Conservation (phyloP, 129 eudicot genomes). For the Gnaphalium uliginosum region DNA sequence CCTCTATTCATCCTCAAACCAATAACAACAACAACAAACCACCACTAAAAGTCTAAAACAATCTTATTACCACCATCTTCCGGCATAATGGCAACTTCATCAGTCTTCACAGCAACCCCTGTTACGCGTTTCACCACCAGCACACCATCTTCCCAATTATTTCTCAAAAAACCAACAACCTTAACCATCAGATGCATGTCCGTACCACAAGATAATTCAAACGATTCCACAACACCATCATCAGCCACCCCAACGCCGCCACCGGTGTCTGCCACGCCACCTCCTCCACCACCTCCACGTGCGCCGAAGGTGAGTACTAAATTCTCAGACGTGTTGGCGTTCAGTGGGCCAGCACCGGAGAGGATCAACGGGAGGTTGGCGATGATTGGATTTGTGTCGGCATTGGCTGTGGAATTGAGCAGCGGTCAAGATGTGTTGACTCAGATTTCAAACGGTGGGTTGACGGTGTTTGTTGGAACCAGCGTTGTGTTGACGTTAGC, state of each 20-base stretch:
- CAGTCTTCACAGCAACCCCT: slow-evolving; percentile 33
- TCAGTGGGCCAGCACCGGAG: slow-evolving; percentile 92
- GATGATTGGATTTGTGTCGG: slow-evolving; percentile 81
- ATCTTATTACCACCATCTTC: neutral
- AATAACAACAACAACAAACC: neutral
- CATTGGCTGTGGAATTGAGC: slow-evolving; percentile 62
- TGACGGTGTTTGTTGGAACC: slow-evolving; percentile 59
- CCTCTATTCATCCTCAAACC: neutral
- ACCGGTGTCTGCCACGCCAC: slow-evolving; percentile 15
- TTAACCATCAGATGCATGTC: slow-evolving; percentile 25
- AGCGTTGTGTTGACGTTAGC: slow-evolving; percentile 58
- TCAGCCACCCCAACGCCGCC: neutral
- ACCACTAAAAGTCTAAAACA: neutral
- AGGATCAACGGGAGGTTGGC: slow-evolving; percentile 86
- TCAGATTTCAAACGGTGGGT: slow-evolving; percentile 73
- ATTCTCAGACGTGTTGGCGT: slow-evolving; percentile 61
- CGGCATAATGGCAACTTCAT: slow-evolving; percentile 37
- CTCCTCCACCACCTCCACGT: slow-evolving; percentile 33
- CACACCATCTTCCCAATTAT: neutral
- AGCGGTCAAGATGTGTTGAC: slow-evolving; percentile 57
- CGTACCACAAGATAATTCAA: neutral
- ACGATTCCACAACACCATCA: slow-evolving; percentile 12
- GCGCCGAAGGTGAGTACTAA: slow-evolving; percentile 47
- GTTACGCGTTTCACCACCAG: neutral
- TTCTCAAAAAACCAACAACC: neutral